These are phyloP conservation scores for Physcomitrium patens DNA, from an alignment of 225 moss, liverwort and hornwort species.

Conservation along the genomic window DNA sequence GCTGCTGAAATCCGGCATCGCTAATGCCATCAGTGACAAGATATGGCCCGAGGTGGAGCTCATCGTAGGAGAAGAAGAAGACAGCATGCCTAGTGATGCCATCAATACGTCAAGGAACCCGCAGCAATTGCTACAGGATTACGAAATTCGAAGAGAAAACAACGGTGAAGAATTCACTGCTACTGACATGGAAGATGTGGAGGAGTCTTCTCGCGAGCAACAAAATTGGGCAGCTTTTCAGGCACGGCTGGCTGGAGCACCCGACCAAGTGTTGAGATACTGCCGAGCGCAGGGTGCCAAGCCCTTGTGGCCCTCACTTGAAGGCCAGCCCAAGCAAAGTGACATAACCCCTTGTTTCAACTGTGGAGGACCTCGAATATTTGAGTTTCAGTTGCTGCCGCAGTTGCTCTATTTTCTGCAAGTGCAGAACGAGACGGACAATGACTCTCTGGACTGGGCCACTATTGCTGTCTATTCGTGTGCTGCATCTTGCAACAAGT, in stretches of 20 bases:
- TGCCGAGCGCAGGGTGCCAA: conserved; percentile 68
- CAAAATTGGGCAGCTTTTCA: conserved; percentile 95
- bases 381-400: conserved; percentile 92
- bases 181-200: conserved; percentile 75
- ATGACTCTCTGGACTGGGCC: conserved; percentile 91
- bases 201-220: conserved; percentile 75
- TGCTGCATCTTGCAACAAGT: conserved; percentile 58
- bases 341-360: conserved; percentile 66
- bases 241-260: conserved; percentile 66
- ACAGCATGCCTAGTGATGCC: background rate
- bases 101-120: conserved; percentile 31
- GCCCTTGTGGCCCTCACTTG: conserved; percentile 84
- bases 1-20: conserved; percentile 22
- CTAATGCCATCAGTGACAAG: conserved; percentile 43
- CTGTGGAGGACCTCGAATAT: conserved; percentile 74
- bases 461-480: conserved; percentile 93
- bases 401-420: conserved; percentile 92
- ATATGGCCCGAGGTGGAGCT: conserved; percentile 91
- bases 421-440: conserved; percentile 63
- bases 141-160: conserved; percentile 62
- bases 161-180: conserved; percentile 66
- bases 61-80: conserved; percentile 54
- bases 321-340: conserved; percentile 58
- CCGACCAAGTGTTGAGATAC: conserved; percentile 83
- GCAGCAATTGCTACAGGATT: conserved; percentile 65